Percentiles rank a stretch among this genome's conserved stretches.
Conservation (phyloP, 306 rosid species). For the Trifolium dubium region DNA sequence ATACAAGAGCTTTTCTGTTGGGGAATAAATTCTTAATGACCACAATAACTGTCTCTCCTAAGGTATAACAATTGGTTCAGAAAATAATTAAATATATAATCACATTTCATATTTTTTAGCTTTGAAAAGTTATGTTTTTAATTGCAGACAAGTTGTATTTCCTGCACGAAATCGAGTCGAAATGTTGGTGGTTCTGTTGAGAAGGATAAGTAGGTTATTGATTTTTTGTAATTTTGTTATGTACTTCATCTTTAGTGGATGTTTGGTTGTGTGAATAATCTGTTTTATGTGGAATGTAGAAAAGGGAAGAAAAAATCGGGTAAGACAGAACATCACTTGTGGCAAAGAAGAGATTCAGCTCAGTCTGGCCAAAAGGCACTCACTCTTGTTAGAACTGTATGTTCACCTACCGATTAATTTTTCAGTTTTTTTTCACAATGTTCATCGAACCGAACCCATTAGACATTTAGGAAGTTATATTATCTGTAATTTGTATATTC, state of each 20-base stretch:
- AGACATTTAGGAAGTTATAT: not conserved
- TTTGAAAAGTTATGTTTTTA: constrained; percentile 19
- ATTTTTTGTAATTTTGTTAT: not conserved
- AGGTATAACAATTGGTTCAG: constrained; percentile 41
- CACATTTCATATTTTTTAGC: constrained; percentile 4
- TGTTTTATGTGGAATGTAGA: constrained; percentile 53
- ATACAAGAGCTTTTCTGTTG: constrained; percentile 28
- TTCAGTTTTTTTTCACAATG: constrained; percentile 9
- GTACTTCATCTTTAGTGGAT: constrained; percentile 16
- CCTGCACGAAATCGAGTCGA: constrained; percentile 39
- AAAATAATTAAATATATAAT: constrained; percentile 9
- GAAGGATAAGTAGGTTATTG: constrained; percentile 56
- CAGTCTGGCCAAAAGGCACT: constrained; percentile 91
- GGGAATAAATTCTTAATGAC: constrained; percentile 31
- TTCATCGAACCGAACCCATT: not conserved
- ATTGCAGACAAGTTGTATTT: constrained; percentile 34
- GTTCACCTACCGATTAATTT: constrained; percentile 32
- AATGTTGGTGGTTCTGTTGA: constrained; percentile 43
- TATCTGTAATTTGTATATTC: not conserved
- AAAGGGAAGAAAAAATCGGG: constrained; percentile 53
- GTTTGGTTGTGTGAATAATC: constrained; percentile 6
- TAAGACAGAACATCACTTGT: constrained; percentile 72
- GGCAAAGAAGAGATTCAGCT: constrained; percentile 81
- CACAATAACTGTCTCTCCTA: constrained; percentile 25
- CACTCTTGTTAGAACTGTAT: constrained; percentile 72